Conservation (phyloP, 129 eudicot species). For the Saposhnikovia divaricata region DNA sequence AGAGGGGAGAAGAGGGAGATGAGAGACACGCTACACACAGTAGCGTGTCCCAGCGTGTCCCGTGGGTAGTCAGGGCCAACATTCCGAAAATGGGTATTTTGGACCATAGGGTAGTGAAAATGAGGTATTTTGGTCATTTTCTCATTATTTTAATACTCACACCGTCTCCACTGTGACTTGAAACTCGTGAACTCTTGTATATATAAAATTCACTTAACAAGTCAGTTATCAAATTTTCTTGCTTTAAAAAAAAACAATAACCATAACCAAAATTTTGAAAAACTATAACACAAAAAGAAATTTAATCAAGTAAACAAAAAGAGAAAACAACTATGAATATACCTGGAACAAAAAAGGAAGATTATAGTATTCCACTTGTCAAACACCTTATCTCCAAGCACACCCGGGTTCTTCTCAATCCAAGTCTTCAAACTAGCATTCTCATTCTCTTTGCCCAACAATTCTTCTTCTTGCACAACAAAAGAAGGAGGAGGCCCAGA, state of each 20-base stretch:
- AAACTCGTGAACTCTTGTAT: no score
- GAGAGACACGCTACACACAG: no score
- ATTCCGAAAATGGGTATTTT: no score
- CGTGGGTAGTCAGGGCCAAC: no score
- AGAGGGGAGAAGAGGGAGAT: no score
- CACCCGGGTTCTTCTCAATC: constrained; percentile 63
- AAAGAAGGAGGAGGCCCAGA: constrained; percentile 67
- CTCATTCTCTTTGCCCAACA: neutral
- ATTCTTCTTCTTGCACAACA: constrained; percentile 19
- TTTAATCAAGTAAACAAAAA: neutral
- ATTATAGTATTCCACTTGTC: constrained; percentile 63
- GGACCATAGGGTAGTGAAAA: no score
- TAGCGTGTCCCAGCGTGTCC: no score
- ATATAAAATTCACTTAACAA: neutral
- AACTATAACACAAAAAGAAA: neutral
- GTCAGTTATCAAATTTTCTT: neutral
- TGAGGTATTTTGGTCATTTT: no score
- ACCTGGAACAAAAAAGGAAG: constrained; percentile 90
- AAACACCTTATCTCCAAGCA: constrained; percentile 76
- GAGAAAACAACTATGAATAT: neutral
- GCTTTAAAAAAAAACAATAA: neutral
- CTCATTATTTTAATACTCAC: no score
- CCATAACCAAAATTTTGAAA: neutral
- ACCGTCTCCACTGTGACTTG: no score
- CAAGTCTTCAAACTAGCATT: constrained; percentile 48